phyloP scores from a whole-genome alignment of 768 basidiomycete genomes.

The Russula brevipes region DNA sequence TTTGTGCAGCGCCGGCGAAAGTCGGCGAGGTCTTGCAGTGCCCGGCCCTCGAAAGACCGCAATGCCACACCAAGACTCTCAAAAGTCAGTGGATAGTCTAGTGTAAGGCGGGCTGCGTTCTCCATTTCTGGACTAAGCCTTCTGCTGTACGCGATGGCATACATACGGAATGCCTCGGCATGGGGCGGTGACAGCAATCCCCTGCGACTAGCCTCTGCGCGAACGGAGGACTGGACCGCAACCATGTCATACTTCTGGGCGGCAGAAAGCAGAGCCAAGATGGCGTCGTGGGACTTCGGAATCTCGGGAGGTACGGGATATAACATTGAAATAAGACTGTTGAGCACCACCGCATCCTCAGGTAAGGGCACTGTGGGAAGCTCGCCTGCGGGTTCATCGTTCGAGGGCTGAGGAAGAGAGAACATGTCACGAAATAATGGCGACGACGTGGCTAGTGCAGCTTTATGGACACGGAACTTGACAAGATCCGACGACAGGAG shows the following conservation, averaged over 20 bases:
- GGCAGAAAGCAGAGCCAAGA: constrained; percentile 5
- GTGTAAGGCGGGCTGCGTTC: neutral
- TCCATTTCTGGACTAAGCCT: constrained; percentile 4
- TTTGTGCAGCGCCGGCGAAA: neutral
- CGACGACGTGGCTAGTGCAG: neutral
- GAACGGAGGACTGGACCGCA: neutral
- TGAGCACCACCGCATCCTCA: constrained; percentile 1
- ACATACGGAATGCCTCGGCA: neutral
- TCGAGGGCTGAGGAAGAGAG: constrained; percentile 1
- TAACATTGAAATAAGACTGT: constrained; percentile 6
- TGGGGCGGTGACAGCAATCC: neutral
- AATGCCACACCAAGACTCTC: neutral
- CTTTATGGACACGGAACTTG: neutral
- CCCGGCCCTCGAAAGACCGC: neutral
- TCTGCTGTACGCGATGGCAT: neutral
- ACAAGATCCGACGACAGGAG: neutral
- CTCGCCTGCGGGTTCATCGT: neutral
- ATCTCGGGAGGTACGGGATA: neutral
- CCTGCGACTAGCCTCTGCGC: neutral
- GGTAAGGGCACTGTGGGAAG: neutral
- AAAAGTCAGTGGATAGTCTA: neutral
- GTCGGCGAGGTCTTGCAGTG: neutral
- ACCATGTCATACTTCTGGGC: constrained; percentile 12
- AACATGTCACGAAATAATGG: neutral
- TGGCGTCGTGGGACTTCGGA: neutral